A percentile compares a stretch with the other conserved stretches of the same genome.
Conservation (phyloP, 1,139 yeast genomes). For the Candida tropicalis region DNA sequence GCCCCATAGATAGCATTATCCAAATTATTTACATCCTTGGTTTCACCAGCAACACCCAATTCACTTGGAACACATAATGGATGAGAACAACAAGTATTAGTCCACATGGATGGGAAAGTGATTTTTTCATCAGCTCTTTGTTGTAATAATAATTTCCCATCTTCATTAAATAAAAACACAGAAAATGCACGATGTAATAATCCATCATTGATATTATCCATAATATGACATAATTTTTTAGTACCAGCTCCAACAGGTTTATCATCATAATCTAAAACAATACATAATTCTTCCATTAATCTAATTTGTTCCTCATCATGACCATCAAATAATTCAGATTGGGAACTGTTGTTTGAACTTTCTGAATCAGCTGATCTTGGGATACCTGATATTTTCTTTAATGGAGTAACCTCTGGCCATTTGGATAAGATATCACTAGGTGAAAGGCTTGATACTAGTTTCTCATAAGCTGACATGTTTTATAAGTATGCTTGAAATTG, state of each 20-base stretch:
- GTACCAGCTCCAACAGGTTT: conserved; percentile 91
- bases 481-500: neutral
- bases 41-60: conserved; percentile 52
- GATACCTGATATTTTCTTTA: conserved; percentile 50
- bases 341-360: conserved; percentile 16
- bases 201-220: conserved; percentile 84
- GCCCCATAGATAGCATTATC: conserved; percentile 69
- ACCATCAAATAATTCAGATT: conserved; percentile 60
- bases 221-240: conserved; percentile 87
- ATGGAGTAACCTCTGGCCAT: conserved; percentile 68
- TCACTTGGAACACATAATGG: conserved; percentile 86
- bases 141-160: conserved; percentile 78
- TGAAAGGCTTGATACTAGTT: conserved; percentile 54
- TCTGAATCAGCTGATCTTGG: conserved; percentile 37
- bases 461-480: conserved; percentile 38
- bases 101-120: conserved; percentile 97
- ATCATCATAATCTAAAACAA: conserved; percentile 87
- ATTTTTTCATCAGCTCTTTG: conserved; percentile 96
- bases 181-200: conserved; percentile 94
- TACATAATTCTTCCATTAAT: conserved; percentile 95
- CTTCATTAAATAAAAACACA: conserved; percentile 82
- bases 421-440: conserved; percentile 51
- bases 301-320: conserved; percentile 93
- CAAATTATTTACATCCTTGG: conserved; percentile 44
- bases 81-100: conserved; percentile 98